Evolutionary conservation across 805 yeast genomes (phyloP).

Genomic region (Diddensiella transvaalensis): DNA sequence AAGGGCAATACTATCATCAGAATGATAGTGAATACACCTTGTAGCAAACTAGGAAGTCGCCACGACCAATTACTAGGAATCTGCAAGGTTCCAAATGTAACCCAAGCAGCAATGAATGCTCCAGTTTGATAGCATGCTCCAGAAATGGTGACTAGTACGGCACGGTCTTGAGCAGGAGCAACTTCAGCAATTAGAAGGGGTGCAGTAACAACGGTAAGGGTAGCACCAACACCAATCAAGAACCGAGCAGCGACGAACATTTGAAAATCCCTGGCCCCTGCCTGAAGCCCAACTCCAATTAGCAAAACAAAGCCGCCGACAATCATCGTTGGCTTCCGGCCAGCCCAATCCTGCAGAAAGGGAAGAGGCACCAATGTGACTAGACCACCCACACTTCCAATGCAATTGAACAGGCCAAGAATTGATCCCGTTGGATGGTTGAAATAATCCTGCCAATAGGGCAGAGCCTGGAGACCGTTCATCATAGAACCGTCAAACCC

Average conservation of each 20-base stretch:
- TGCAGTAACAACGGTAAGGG: constrained; percentile 41
- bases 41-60: constrained; percentile 11
- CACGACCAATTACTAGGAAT: constrained; percentile 13
- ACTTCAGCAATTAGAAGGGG: constrained; percentile 52
- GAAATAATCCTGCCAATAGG: constrained; percentile 17
- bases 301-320: constrained; percentile 53
- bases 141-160: constrained; percentile 39
- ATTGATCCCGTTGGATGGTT: constrained; percentile 17
- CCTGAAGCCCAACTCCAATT: constrained; percentile 71
- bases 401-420: constrained; percentile 16
- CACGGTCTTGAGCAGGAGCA: constrained; percentile 45
- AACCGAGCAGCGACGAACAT: constrained; percentile 50
- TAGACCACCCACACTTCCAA: constrained; percentile 64
- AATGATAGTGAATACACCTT: constrained; percentile 50
- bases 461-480: constrained; percentile 25
- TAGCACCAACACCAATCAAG: constrained; percentile 46
- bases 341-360: constrained; percentile 59
- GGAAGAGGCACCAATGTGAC: constrained; percentile 59
- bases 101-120: constrained; percentile 51
- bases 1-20: constrained; percentile 51
- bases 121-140: constrained; percentile 32
- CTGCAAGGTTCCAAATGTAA: constrained; percentile 43
- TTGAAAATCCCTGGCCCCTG: constrained; percentile 53
- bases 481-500: constrained; percentile 20
- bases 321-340: constrained; percentile 59